phyloP scores from a whole-genome alignment of 2,329 filamentous ascomycete genomes.

The Epichloe typhina region DNA sequence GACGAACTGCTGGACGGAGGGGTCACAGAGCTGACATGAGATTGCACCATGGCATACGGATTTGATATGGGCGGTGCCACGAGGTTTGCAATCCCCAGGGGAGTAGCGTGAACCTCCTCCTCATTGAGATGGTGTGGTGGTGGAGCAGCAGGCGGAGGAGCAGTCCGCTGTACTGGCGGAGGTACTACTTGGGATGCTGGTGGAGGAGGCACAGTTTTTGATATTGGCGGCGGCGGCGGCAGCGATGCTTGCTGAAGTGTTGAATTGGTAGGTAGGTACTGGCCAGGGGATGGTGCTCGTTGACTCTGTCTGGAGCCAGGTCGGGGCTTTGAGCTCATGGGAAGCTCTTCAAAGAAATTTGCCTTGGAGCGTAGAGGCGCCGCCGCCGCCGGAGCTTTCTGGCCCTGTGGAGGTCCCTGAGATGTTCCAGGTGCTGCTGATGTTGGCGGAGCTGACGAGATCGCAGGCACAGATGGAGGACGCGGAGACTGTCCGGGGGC shows the following conservation, averaged over 20 bases:
- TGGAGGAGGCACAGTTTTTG: constrained; percentile 15
- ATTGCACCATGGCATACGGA: constrained; percentile 38
- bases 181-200: constrained; percentile 8
- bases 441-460: constrained; percentile 5
- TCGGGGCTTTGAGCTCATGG: constrained; percentile 47
- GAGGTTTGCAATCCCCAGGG: constrained; percentile 25
- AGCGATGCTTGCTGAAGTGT: constrained; percentile 1
- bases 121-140: constrained; percentile 8
- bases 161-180: constrained; percentile 9
- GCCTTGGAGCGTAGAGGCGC: constrained; percentile 27
- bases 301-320: constrained; percentile 42
- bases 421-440: constrained; percentile 9
- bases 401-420: constrained; percentile 17
- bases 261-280: constrained; percentile 4
- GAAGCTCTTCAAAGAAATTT: constrained; percentile 70
- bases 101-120: constrained; percentile 6
- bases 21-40: constrained; percentile 19
- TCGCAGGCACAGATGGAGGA: constrained; percentile 11
- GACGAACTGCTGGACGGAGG: constrained; percentile 23
- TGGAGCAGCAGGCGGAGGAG: constrained; percentile 11
- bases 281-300: constrained; percentile 27
- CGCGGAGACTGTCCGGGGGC: constrained; percentile 15
- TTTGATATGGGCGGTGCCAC: constrained; percentile 39
- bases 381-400: constrained; percentile 22
- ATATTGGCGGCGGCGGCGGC: constrained; percentile 21